A percentile compares a stretch with the other conserved stretches of the same genome.
Evolutionary conservation across 2,329 filamentous ascomycete species (phyloP).

Genomic region (Arthrobotrys megalospora): DNA sequence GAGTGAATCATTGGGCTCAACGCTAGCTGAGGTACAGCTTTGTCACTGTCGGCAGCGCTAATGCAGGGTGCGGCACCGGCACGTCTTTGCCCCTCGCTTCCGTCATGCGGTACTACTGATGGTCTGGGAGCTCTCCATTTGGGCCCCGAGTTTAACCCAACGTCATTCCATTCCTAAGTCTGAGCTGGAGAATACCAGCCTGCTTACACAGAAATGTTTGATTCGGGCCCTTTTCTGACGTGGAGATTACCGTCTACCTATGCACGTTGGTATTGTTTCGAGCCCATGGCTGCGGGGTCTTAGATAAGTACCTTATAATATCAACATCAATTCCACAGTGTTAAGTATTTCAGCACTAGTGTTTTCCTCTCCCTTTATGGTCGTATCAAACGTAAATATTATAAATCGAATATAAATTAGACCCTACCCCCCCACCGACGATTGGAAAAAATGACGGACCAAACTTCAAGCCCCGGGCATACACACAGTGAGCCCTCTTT

Average conservation of each 20-base stretch:
- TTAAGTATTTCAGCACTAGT: too few species aligned
- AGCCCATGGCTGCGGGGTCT: too few species aligned
- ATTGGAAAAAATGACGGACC: too few species aligned
- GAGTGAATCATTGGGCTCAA: background rate
- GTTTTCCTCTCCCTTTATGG: too few species aligned
- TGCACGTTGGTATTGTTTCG: background rate
- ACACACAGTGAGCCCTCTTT: too few species aligned
- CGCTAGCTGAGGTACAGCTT: slow-evolving; percentile 1
- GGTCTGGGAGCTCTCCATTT: slow-evolving; percentile 11
- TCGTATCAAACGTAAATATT: too few species aligned
- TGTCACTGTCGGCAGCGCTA: slow-evolving; percentile 23
- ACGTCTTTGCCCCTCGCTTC: slow-evolving; percentile 31
- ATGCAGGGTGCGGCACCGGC: slow-evolving; percentile 43
- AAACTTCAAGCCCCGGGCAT: too few species aligned
- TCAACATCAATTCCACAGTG: too few species aligned
- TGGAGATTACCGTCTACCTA: background rate
- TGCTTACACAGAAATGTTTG: background rate
- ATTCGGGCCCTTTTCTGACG: slow-evolving; percentile 7
- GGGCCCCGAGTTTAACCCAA: slow-evolving; percentile 1
- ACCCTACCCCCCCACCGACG: too few species aligned
- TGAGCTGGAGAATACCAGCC: background rate
- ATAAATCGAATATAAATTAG: too few species aligned
- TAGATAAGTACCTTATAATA: too few species aligned
- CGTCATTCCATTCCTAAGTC: slow-evolving; percentile 6
- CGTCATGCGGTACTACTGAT: slow-evolving; percentile 19